A percentile compares a stretch with the other conserved stretches of the same genome.
Conservation (phyloP, 1,284 basidiomycete genomes). For the Abortiporus biennis region DNA sequence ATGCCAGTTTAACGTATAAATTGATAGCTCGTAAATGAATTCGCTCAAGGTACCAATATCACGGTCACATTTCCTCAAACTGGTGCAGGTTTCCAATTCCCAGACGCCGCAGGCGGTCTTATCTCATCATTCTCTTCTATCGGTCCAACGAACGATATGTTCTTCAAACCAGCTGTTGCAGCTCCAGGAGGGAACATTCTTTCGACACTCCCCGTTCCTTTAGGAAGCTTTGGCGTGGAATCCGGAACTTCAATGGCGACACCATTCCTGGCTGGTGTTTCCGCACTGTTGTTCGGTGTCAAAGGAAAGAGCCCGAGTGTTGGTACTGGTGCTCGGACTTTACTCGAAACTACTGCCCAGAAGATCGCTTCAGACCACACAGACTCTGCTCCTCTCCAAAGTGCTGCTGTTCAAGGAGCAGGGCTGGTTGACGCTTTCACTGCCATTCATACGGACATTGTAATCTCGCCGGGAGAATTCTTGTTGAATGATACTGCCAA, state of each 20-base stretch:
- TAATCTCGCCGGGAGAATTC: slow-evolving; percentile 53
- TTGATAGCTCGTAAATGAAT: slow-evolving; percentile 32
- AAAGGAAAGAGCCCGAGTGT: slow-evolving; percentile 40
- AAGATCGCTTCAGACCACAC: slow-evolving; percentile 40
- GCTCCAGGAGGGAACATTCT: slow-evolving; percentile 53
- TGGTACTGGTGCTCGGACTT: slow-evolving; percentile 23
- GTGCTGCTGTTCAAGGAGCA: slow-evolving; percentile 59
- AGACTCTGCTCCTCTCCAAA: slow-evolving; percentile 42
- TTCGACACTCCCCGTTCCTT: slow-evolving; percentile 44
- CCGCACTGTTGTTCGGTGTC: slow-evolving; percentile 55
- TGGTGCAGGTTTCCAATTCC: slow-evolving; percentile 19
- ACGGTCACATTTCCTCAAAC: slow-evolving; percentile 39
- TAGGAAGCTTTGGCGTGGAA: slow-evolving; percentile 36
- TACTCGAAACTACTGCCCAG: slow-evolving; percentile 58
- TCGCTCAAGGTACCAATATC: slow-evolving; percentile 31
- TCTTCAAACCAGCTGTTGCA: slow-evolving; percentile 39
- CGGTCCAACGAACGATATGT: slow-evolving; percentile 48
- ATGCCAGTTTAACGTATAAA: slow-evolving; percentile 8
- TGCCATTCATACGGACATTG: slow-evolving; percentile 50
- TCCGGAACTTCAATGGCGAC: slow-evolving; percentile 42
- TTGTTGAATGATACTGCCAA: slow-evolving; percentile 68
- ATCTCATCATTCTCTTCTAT: slow-evolving; percentile 41
- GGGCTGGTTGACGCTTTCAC: slow-evolving; percentile 62
- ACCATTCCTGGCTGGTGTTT: slow-evolving; percentile 56
- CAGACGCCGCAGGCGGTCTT: slow-evolving; percentile 36